phyloP scores from a whole-genome alignment of 1,139 yeast species.

The Martiniozyma asiatica region DNA sequence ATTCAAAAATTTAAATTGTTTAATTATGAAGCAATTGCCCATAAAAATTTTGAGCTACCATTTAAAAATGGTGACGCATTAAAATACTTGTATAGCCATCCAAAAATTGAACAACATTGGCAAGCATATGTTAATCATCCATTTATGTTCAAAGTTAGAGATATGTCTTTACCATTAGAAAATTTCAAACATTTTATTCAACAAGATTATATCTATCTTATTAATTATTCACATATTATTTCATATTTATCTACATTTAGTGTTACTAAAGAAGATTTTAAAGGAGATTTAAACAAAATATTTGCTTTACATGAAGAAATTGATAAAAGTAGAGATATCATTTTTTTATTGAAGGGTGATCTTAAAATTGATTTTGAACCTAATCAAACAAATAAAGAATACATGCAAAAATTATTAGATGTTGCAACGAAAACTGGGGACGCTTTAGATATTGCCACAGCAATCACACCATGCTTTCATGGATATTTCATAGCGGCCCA shows the following conservation, averaged over 20 bases:
- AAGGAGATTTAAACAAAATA: conserved; percentile 40
- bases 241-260: conserved; percentile 55
- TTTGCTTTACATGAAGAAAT: conserved; percentile 45
- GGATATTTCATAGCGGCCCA: conserved; percentile 30
- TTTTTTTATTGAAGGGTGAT: conserved; percentile 31
- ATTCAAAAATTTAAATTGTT: conserved; percentile 3
- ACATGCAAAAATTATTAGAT: conserved; percentile 47
- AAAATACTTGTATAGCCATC: conserved; percentile 44
- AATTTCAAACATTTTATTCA: conserved; percentile 48
- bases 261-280: conserved; percentile 40
- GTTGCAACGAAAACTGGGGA: conserved; percentile 47
- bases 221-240: conserved; percentile 60
- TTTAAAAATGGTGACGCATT: conserved; percentile 27
- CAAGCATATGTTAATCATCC: conserved; percentile 45
- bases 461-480: conserved; percentile 66
- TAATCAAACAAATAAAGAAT: conserved; percentile 44
- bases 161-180: conserved; percentile 35
- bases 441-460: conserved; percentile 47
- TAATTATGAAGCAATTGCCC: conserved; percentile 2
- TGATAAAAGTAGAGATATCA: conserved; percentile 40
- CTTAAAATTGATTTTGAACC: conserved; percentile 35
- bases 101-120: conserved; percentile 47
- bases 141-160: conserved; percentile 44
- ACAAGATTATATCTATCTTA: conserved; percentile 63
- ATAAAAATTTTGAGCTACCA: conserved; percentile 17